Evolutionary conservation across 139 green algal species (phyloP).

Genomic region (Chlamydomonas eustigma): DNA sequence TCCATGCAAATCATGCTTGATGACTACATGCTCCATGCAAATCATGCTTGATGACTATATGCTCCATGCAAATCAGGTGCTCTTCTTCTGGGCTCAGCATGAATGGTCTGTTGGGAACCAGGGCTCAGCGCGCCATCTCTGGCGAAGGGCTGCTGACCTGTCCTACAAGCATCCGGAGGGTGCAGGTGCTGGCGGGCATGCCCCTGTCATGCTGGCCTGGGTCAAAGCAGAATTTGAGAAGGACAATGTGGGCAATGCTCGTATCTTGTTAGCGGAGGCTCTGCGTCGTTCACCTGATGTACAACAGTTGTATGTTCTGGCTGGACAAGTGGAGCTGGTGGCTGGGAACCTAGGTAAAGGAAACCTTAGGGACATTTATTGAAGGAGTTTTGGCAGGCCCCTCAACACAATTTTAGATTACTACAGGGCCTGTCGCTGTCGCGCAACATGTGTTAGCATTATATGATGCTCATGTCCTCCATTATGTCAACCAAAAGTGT

Average conservation of each 20-base stretch:
- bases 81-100: slow-evolving; percentile 46
- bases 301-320: slow-evolving; percentile 15
- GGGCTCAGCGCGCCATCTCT: slow-evolving; percentile 46
- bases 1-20: too few relatives aligned
- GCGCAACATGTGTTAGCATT: too few relatives aligned
- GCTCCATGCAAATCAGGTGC: too few relatives aligned
- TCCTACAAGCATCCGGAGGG: slow-evolving; percentile 33
- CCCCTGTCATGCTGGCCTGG: slow-evolving; percentile 46
- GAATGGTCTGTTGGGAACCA: slow-evolving; percentile 47
- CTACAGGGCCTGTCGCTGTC: too few relatives aligned
- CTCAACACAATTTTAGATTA: too few relatives aligned
- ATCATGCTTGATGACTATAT: too few relatives aligned
- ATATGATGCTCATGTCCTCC: too few relatives aligned
- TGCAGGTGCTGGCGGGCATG: slow-evolving; percentile 14
- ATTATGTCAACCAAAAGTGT: too few relatives aligned
- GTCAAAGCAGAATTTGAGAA: slow-evolving; percentile 45
- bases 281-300: slow-evolving; percentile 10
- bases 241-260: slow-evolving; percentile 45
- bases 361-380: too few relatives aligned
- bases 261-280: slow-evolving; percentile 28
- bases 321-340: slow-evolving; percentile 4
- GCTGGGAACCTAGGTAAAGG: slow-evolving; percentile 18
- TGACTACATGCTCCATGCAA: too few relatives aligned
- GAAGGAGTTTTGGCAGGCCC: too few relatives aligned
- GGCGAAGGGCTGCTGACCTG: slow-evolving; percentile 33